phyloP scores from a whole-genome alignment of 164 flowering plant species.

The Tetracentron sinense region DNA sequence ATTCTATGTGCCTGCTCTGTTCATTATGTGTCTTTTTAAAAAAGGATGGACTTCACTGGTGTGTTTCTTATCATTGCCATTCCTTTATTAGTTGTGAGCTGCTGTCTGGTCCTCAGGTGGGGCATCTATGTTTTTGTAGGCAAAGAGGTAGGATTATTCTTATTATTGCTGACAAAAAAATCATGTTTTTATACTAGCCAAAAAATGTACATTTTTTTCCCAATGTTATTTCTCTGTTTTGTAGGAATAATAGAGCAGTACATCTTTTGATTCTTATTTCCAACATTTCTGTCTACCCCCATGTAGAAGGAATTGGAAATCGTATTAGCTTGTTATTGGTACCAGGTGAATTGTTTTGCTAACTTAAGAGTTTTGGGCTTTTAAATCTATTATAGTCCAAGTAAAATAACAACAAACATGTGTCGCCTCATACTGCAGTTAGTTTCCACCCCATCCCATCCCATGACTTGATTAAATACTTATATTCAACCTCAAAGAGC shows the following conservation, averaged over 20 bases:
- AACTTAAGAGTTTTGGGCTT: too few species aligned
- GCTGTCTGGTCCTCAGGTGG: conserved; percentile 14
- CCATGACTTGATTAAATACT: too few species aligned
- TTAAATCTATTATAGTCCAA: too few species aligned
- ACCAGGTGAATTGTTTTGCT: too few species aligned
- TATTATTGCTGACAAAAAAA: conserved; percentile 6
- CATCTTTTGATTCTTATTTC: conserved; percentile 26
- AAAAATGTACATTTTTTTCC: conserved; percentile 21
- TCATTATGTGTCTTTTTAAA: conserved; percentile 13
- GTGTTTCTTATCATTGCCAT: conserved; percentile 8
- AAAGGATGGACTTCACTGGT: conserved; percentile 6
- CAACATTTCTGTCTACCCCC: too few species aligned
- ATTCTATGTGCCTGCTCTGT: conserved; percentile 35
- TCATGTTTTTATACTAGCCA: background rate
- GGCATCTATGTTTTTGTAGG: conserved; percentile 32
- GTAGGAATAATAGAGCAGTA: conserved; percentile 43
- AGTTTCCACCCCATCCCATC: too few species aligned
- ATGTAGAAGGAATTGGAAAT: too few species aligned
- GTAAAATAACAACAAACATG: too few species aligned
- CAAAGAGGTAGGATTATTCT: conserved; percentile 12
- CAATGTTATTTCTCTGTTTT: background rate
- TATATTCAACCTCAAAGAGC: too few species aligned
- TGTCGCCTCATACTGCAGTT: too few species aligned
- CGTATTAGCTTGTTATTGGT: too few species aligned
- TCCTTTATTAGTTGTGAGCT: too few species aligned